Conservation (phyloP, 2,329 filamentous ascomycete species). For the Aspergillus sp. region DNA sequence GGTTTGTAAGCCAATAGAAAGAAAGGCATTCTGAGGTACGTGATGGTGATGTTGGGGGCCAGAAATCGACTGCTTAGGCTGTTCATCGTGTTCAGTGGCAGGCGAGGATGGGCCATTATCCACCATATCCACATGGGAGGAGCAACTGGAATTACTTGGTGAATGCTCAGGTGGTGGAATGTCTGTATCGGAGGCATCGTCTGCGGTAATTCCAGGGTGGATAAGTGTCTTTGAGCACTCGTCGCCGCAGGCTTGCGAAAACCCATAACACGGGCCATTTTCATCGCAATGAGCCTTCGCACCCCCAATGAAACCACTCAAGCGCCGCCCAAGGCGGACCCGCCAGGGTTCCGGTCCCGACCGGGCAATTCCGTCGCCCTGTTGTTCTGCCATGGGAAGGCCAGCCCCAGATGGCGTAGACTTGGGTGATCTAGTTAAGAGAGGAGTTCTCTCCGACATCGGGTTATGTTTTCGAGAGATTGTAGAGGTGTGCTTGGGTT, state of each 20-base stretch:
- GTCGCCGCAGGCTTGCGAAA: conserved; percentile 60
- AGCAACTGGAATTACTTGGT: conserved; percentile 12
- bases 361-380: conserved; percentile 17
- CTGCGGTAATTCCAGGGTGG: conserved; percentile 13
- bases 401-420: conserved; percentile 22
- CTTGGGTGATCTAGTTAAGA: conserved; percentile 25
- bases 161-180: background rate
- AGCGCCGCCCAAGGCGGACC: conserved; percentile 36
- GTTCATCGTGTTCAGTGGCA: background rate
- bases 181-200: conserved; percentile 17
- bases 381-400: conserved; percentile 11
- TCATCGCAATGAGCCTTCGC: conserved; percentile 56
- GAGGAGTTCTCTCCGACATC: conserved; percentile 30
- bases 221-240: conserved; percentile 57
- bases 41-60: conserved; percentile 77
- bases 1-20: conserved; percentile 93
- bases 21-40: conserved; percentile 88
- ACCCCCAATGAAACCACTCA: conserved; percentile 52
- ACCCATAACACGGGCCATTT: conserved; percentile 61
- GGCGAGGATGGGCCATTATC: conserved; percentile 10
- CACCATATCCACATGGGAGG: conserved; percentile 10
- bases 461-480: conserved; percentile 10
- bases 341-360: conserved; percentile 34
- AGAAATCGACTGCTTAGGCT: conserved; percentile 1
- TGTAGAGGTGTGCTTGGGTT: conserved; percentile 24